Conservation (phyloP, 73 alveolate genomes). For the Stentor coeruleus region DNA sequence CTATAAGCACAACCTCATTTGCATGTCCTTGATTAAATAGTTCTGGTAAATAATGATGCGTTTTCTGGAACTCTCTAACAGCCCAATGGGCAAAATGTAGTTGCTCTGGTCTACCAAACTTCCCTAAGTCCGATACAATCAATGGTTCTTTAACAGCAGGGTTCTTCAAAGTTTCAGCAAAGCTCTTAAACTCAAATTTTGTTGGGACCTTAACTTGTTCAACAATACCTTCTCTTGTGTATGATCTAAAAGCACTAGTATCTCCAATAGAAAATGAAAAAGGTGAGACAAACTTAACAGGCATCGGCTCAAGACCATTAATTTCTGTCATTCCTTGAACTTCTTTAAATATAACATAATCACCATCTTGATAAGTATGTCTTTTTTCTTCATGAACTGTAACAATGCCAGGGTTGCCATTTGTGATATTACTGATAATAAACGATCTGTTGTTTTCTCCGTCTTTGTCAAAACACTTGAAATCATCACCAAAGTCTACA, state of each 20-base stretch:
- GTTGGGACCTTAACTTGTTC: background rate
- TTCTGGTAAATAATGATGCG: slow-evolving; percentile 57
- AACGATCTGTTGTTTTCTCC: slow-evolving; percentile 97
- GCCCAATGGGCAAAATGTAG: slow-evolving; percentile 48
- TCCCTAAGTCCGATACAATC: background rate
- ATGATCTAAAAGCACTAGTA: slow-evolving; percentile 16
- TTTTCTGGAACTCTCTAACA: slow-evolving; percentile 50
- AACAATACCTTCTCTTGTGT: slow-evolving; percentile 21
- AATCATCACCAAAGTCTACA: slow-evolving; percentile 91
- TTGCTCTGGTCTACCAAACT: background rate
- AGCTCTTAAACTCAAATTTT: background rate
- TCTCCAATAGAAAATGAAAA: slow-evolving; percentile 25
- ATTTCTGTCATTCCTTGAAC: slow-evolving; percentile 98
- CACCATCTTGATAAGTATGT: slow-evolving; percentile 94
- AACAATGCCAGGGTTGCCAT: slow-evolving; percentile 74
- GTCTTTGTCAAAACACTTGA: slow-evolving; percentile 42
- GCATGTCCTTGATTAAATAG: slow-evolving; percentile 46
- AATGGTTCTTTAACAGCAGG: background rate
- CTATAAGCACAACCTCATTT: slow-evolving; percentile 35
- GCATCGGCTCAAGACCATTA: slow-evolving; percentile 82
- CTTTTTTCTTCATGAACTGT: slow-evolving; percentile 89
- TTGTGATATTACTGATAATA: slow-evolving; percentile 75
- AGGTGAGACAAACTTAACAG: slow-evolving; percentile 63
- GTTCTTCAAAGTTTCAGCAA: background rate
- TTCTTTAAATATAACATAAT: slow-evolving; percentile 90